These are phyloP conservation scores for Santalum album DNA, from an alignment of 164 flowering plant genomes.

Conservation along the genomic window DNA sequence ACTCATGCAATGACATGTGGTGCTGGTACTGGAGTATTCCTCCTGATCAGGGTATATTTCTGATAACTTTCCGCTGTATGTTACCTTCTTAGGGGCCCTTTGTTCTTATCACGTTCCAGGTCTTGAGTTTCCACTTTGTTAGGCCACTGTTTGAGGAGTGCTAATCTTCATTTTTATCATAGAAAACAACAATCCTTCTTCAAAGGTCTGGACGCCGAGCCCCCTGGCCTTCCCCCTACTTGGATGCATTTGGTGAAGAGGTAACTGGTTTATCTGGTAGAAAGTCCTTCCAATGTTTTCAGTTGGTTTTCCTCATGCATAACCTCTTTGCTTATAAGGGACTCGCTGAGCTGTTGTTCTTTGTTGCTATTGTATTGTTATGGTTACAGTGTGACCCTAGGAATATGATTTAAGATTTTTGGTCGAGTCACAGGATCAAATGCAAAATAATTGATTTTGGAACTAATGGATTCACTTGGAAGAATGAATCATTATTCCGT, in stretches of 20 bases:
- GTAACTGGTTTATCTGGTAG: slow-evolving; percentile 23
- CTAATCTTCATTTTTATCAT: slow-evolving; percentile 9
- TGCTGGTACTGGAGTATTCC: slow-evolving; percentile 85
- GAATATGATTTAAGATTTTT: not conserved
- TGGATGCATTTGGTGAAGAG: slow-evolving; percentile 98
- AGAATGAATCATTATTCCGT: not conserved
- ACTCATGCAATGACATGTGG: slow-evolving; percentile 75
- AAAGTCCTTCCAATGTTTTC: too few species aligned
- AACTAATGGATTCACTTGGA: not conserved
- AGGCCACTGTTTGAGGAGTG: not conserved
- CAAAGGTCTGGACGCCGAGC: slow-evolving; percentile 77
- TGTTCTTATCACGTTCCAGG: not conserved
- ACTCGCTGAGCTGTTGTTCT: too few species aligned
- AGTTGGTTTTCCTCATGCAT: too few species aligned
- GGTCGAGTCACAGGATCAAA: too few species aligned
- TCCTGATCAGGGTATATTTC: slow-evolving; percentile 62
- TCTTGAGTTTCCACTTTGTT: not conserved
- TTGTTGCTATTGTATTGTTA: not conserved
- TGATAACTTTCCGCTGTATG: not conserved
- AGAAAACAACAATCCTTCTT: slow-evolving; percentile 84
- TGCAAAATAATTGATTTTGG: too few species aligned
- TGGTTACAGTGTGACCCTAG: not conserved
- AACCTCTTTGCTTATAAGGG: too few species aligned
- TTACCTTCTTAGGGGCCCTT: not conserved
- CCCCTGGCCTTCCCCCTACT: slow-evolving; percentile 87